A percentile compares a stretch with the other conserved stretches of the same genome.
Evolutionary conservation across 192 early-diverging fungal species (phyloP).

Genomic region (Entomortierella parvispora): DNA sequence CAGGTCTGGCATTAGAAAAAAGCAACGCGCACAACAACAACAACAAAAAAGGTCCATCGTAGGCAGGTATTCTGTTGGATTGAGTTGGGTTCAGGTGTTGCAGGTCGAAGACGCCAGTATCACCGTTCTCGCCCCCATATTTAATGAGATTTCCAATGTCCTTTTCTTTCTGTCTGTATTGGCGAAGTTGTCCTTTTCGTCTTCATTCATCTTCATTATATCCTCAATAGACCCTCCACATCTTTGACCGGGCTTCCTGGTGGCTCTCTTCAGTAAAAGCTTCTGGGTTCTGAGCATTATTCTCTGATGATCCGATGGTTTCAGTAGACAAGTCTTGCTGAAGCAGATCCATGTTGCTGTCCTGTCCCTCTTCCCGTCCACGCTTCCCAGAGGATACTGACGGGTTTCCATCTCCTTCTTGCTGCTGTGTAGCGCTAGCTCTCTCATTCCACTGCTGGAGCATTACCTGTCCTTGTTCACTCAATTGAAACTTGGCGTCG

Average conservation of each 20-base stretch:
- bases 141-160: too few species aligned
- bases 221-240: not conserved
- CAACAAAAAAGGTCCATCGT: not conserved
- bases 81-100: too few species aligned
- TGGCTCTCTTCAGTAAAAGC: constrained; percentile 18
- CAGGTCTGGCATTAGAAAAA: too few species aligned
- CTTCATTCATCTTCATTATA: not conserved
- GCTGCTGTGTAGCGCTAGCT: not conserved
- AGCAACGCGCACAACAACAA: not conserved
- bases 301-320: too few species aligned
- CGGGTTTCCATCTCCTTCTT: not conserved
- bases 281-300: constrained; percentile 32
- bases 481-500: constrained; percentile 44
- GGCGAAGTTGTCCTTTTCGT: not conserved
- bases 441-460: constrained; percentile 28
- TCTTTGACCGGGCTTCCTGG: not conserved
- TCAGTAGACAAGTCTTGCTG: too few species aligned
- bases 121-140: too few species aligned
- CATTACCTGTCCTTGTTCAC: constrained; percentile 53
- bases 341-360: constrained; percentile 7
- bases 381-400: constrained; percentile 4
- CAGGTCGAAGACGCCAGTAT: too few species aligned
- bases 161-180: too few species aligned
- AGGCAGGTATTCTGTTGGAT: too few species aligned
- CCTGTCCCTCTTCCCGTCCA: constrained; percentile 4